Base-by-base conservation (phyloP, 257 asterid genomes). In the Eustoma russellianum region DNA sequence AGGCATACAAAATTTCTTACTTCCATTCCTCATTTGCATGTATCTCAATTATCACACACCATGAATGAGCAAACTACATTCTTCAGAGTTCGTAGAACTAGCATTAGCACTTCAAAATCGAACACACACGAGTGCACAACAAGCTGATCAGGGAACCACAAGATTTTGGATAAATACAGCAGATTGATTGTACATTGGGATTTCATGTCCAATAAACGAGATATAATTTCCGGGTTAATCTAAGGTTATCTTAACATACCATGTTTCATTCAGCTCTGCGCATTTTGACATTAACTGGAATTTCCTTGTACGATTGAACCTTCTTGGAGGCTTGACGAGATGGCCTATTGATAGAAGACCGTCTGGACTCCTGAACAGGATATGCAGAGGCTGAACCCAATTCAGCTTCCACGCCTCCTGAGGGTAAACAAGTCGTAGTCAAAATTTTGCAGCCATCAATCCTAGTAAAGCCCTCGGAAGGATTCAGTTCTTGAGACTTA, bases 261-360 rank as follows among this genome's bases (percentile, higher is more conserved):
- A 53, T 12, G 28, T 19, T 38, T 79, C 72, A 77, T 57, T 24
- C 58, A 1, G 68, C 0, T 75, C 94, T 83, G 40, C 93, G 87
- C 94, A 81, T 80, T 70, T 87, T 87, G 52, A 66, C 65, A n/a
- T 74, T 75, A 12, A 77, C 0, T 6, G 89, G 77, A 30, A 71
- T 44, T 80, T 87, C 93, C 79, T 70, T 87, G 76, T 87, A 83
- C 5, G 92, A 79, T 61, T 72, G 79, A 53, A 87, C 80, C 67
- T 79, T 87, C 70, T 38, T 76, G 53, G 86, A 79, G 40, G 96
- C 92, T 46, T 54, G 69, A 10, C 94, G 81, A 10, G 74, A 77
- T 33, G 94, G 94, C 77, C 96, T 74, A 52, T 70, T 46, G 5
- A 77, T 61, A 53, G 85, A 75, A 13, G 75, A 18, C 63, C 76